Evolutionary conservation across 352 stramenopile genomes (phyloP), one percentile per base, ranked within the genome.

Genomic region (Hyaloperonospora brassicae): DNA sequence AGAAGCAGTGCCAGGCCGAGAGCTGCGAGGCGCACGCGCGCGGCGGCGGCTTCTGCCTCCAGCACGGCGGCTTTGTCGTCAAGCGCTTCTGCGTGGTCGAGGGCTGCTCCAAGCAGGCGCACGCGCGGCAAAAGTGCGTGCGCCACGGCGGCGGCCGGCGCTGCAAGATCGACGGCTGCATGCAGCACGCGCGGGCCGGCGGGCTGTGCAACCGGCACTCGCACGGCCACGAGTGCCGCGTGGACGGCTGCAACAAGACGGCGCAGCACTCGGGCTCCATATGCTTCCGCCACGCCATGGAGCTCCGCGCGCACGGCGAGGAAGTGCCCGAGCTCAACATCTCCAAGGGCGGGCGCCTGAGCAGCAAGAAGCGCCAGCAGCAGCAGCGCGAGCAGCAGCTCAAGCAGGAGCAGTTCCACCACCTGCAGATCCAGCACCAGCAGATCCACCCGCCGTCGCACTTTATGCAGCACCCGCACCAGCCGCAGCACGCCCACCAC

Each of bases 71-170:
- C 48, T 87, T 87, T 51, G 80, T 90, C 8, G 72, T 87, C 56
- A 90, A 90, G 61, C 80, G 80, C 52, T 90, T 88, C 59, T 90
- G 80, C 41, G 77, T 87, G 54, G 76, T 90, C 25, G 77, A 90
- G 51, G 80, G 80, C 3, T 90, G 80, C 61, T 79, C 75, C 22
- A 87, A 87, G 54, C 80, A 90, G 58, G 80, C 80, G 0, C 80
- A 90, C 50, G 78, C 80, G 34, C 63, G 79, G 9, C 80, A 90
- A 24, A 86, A 86, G 41, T 90, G 80, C 47, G 80, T 90, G 31
- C 77, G 80, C 8, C 80, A 90, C 40, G 80, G 80, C 22, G 80
- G 80, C 34, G 80, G 80, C 1, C 69, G 80, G 0, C 64, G 76
- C 9, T 90, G 80, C 60, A 84, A 87, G 44, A 72, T 87, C 25